Conservation (phyloP, 2,329 filamentous ascomycete species). For the Colletotrichum agaves region DNA sequence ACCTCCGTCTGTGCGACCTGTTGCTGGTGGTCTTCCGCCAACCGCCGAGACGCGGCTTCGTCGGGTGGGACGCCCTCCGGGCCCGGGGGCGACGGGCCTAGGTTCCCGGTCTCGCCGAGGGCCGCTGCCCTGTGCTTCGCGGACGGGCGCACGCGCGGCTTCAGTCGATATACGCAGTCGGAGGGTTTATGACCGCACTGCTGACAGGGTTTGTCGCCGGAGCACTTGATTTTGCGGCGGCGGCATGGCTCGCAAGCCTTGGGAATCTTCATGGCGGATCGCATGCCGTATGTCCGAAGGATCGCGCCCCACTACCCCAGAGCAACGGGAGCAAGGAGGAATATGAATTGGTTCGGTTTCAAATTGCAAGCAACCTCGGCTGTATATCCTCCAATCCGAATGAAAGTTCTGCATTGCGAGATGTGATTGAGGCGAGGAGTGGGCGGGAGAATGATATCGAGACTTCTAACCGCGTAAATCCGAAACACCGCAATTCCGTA, state of each 20-base stretch:
- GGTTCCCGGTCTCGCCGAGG: slow-evolving; percentile 42
- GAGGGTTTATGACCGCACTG: slow-evolving; percentile 36
- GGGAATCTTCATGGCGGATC: slow-evolving; percentile 36
- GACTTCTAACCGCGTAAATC: slow-evolving; percentile 16
- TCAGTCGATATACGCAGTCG: slow-evolving; percentile 38
- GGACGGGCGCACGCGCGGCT: slow-evolving; percentile 29
- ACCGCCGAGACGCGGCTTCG: slow-evolving; percentile 11
- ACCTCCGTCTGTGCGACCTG: slow-evolving; percentile 48
- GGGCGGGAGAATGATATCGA: neutral
- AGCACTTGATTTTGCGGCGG: slow-evolving; percentile 39
- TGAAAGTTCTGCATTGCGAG: neutral
- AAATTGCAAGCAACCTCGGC: neutral
- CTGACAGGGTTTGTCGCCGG: slow-evolving; percentile 37
- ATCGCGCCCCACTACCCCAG: neutral
- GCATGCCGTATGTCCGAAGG: slow-evolving; percentile 20
- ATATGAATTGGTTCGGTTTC: neutral
- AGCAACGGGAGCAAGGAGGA: neutral
- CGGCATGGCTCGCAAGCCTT: slow-evolving; percentile 41
- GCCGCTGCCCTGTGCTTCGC: slow-evolving; percentile 51
- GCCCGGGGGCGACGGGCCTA: neutral
- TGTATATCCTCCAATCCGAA: slow-evolving; percentile 30
- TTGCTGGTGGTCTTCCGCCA: slow-evolving; percentile 37
- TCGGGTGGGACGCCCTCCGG: slow-evolving; percentile 6
- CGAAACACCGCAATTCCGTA: slow-evolving; percentile 27
- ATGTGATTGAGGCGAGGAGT: neutral